phyloP scores from a whole-genome alignment of 2,329 filamentous ascomycete genomes.

The Canariomyces notabilis region DNA sequence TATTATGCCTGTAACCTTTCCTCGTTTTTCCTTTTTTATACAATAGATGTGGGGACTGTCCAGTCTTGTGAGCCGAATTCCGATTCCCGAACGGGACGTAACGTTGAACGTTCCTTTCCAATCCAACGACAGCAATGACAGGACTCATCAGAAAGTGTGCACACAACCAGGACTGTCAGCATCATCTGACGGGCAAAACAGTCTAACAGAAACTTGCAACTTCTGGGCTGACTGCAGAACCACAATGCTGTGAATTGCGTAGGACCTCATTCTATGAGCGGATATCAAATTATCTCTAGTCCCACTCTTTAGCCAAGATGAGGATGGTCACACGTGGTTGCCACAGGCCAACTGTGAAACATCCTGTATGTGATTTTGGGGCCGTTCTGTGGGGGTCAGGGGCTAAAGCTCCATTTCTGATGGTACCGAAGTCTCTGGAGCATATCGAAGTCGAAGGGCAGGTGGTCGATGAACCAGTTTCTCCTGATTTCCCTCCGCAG shows the following conservation, averaged over 20 bases:
- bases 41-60: too few relatives aligned
- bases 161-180: neutral
- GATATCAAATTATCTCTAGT: too few relatives aligned
- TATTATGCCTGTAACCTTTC: too few relatives aligned
- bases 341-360: constrained; percentile 10
- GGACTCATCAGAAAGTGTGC: neutral
- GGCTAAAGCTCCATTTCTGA: neutral
- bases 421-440: constrained; percentile 9
- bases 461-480: neutral
- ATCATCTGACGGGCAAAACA: neutral
- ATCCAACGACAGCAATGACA: too few relatives aligned
- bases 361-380: neutral
- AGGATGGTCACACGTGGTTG: constrained; percentile 13
- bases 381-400: constrained; percentile 15
- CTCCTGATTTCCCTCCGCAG: too few relatives aligned
- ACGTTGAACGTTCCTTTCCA: too few relatives aligned
- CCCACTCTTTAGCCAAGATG: neutral
- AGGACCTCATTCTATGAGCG: too few relatives aligned
- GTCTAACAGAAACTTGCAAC: neutral
- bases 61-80: neutral
- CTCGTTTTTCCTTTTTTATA: too few relatives aligned
- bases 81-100: neutral
- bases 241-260: too few relatives aligned
- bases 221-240: too few relatives aligned
- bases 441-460: neutral